phyloP scores from a whole-genome alignment of 164 flowering plant species.

The Sedum album region DNA sequence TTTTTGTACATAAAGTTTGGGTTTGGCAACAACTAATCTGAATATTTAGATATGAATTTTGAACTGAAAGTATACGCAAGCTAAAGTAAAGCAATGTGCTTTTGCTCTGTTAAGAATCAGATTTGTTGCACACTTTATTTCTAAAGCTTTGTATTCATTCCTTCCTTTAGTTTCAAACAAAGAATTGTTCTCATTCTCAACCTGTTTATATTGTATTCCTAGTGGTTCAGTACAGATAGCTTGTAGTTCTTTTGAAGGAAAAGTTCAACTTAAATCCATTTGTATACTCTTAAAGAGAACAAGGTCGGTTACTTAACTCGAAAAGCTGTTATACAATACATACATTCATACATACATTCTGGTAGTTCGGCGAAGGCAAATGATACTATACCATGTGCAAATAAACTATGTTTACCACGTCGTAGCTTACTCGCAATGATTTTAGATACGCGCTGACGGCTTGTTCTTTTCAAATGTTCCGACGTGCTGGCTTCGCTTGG shows the following conservation, averaged over 20 bases:
- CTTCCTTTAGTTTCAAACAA: conserved; percentile 1
- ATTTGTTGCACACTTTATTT: neutral
- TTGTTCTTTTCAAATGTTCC: neutral
- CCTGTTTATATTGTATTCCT: neutral
- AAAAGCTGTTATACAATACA: neutral
- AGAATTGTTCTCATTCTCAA: neutral
- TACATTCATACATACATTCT: neutral
- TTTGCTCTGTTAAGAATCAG: neutral
- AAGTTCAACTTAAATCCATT: neutral
- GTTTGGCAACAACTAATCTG: neutral
- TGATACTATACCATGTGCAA: neutral
- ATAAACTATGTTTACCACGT: conserved; percentile 2
- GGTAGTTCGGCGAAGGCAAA: too few species aligned
- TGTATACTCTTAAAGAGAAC: neutral
- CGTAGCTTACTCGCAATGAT: conserved; percentile 3
- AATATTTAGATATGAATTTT: neutral
- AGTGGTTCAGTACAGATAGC: neutral
- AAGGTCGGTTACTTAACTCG: neutral
- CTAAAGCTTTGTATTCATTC: neutral
- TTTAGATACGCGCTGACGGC: neutral
- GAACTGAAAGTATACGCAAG: conserved; percentile 4
- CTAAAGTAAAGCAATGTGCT: neutral
- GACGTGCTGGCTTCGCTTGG: neutral
- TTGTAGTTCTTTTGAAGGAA: conserved; percentile 6
- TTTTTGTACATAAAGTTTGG: neutral